These are phyloP conservation scores for Phytophthora gonapodyides DNA, from an alignment of 352 stramenopile genomes.

Conservation along the genomic window DNA sequence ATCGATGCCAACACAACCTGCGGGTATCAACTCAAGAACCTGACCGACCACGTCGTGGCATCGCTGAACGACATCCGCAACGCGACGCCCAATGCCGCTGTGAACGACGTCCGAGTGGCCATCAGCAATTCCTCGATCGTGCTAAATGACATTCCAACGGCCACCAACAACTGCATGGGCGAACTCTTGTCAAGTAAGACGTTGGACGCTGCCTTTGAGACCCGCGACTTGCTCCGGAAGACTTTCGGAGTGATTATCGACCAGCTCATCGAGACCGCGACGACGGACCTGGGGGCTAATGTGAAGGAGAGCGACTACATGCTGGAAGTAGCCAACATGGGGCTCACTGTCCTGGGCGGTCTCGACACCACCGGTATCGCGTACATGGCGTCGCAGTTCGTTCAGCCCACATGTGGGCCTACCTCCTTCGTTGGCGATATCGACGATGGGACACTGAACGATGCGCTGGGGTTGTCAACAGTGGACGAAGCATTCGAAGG, in stretches of 20 bases:
- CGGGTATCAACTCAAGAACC: slow-evolving; percentile 26
- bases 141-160: slow-evolving; percentile 13
- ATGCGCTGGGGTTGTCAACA: slow-evolving; percentile 22
- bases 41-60: slow-evolving; percentile 29
- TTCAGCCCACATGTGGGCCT: slow-evolving; percentile 26
- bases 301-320: slow-evolving; percentile 26
- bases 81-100: slow-evolving; percentile 12
- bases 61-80: slow-evolving; percentile 24
- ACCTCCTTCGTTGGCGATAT: slow-evolving; percentile 16
- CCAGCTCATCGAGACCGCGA: slow-evolving; percentile 17
- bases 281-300: slow-evolving; percentile 6
- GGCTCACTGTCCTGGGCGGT: slow-evolving; percentile 26
- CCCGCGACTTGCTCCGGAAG: slow-evolving; percentile 17
- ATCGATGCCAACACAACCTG: slow-evolving; percentile 23
- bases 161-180: slow-evolving; percentile 25
- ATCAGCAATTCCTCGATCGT: slow-evolving; percentile 15
- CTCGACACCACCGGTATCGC: slow-evolving; percentile 40
- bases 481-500: slow-evolving; percentile 26
- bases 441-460: slow-evolving; percentile 25
- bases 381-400: slow-evolving; percentile 33
- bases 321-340: slow-evolving; percentile 36
- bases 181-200: slow-evolving; percentile 18
- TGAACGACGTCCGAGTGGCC: slow-evolving; percentile 18
- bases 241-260: slow-evolving; percentile 24
- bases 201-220: slow-evolving; percentile 10